Conservation (phyloP, 2,329 filamentous ascomycete genomes). For the Ascochyta fabae region DNA sequence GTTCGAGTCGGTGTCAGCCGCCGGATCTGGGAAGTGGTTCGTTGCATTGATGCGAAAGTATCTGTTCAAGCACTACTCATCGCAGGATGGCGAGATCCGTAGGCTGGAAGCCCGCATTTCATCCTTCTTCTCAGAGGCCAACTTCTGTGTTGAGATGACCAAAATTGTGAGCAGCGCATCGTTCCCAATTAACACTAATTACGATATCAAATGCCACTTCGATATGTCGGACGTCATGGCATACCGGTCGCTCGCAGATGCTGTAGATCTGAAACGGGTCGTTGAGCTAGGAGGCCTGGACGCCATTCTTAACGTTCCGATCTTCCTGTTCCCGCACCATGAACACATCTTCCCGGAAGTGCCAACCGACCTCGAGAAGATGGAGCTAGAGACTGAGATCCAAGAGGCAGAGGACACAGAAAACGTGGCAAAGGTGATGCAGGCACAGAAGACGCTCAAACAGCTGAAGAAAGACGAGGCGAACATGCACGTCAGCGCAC, state of each 20-base stretch:
- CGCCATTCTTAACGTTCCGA: conserved; percentile 56
- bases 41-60: conserved; percentile 55
- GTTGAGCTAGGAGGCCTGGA: conserved; percentile 60
- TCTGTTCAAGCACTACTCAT: conserved; percentile 58
- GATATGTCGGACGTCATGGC: conserved; percentile 58
- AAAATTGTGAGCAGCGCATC: conserved; percentile 54
- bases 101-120: conserved; percentile 56
- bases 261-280: conserved; percentile 56
- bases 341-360: conserved; percentile 58
- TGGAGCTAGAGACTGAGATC: conserved; percentile 48
- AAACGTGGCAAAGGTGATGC: conserved; percentile 52
- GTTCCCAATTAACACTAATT: conserved; percentile 57
- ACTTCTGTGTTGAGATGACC: conserved; percentile 59
- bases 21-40: conserved; percentile 60
- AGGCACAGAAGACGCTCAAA: conserved; percentile 50
- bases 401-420: conserved; percentile 53
- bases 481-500: conserved; percentile 56
- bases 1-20: conserved; percentile 58
- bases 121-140: conserved; percentile 59
- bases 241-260: conserved; percentile 55
- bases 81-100: conserved; percentile 53
- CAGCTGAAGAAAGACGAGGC: conserved; percentile 56
- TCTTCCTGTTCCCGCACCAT: conserved; percentile 61
- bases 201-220: conserved; percentile 56
- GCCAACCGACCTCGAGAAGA: conserved; percentile 44